Conservation (phyloP, 768 basidiomycete species). For the Agrocybe praecox region DNA sequence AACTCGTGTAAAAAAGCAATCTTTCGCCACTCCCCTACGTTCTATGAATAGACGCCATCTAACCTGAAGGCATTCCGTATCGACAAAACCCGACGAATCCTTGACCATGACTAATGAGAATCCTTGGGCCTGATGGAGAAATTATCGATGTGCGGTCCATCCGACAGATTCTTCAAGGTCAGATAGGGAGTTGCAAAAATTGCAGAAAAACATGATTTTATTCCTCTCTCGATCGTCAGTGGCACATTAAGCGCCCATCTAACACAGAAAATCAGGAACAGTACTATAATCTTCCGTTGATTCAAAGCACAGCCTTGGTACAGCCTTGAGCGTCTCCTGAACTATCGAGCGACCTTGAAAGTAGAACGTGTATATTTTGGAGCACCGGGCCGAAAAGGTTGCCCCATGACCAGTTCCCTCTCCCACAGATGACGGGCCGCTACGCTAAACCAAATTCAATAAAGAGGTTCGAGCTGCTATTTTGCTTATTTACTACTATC, state of each 20-base stretch:
- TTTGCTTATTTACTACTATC: neutral
- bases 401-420: neutral
- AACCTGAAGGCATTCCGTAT: too few relatives aligned
- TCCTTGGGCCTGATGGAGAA: neutral
- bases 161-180: neutral
- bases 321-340: neutral
- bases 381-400: neutral
- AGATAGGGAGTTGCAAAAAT: neutral
- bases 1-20: neutral
- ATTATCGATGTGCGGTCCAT: too few relatives aligned
- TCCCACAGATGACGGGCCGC: neutral
- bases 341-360: neutral
- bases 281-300: neutral
- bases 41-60: too few relatives aligned
- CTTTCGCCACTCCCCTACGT: neutral
- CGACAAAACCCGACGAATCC: neutral
- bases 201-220: too few relatives aligned
- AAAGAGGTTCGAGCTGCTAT: neutral
- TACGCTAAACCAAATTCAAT: neutral
- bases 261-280: neutral
- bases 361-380: neutral
- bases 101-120: neutral
- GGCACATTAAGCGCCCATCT: neutral
- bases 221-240: too few relatives aligned
- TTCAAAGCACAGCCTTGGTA: neutral